Evolutionary conservation across 129 eudicot species (phyloP).

Genomic region (Scalesia atractyloides): DNA sequence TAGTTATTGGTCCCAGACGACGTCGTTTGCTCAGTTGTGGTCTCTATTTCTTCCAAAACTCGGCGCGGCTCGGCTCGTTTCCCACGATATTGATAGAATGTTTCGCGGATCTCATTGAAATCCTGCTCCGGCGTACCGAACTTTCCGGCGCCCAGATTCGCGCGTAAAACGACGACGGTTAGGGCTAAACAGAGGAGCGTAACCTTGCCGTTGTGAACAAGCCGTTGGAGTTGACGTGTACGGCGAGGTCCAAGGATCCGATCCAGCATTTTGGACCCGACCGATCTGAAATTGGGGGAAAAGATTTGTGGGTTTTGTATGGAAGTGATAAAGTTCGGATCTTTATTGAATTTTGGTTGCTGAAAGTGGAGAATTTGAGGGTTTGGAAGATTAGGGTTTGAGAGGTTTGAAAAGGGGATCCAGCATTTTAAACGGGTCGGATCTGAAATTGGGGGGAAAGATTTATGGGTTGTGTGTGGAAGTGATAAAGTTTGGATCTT

Average conservation of each 20-base stretch:
- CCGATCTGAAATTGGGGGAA: conserved; percentile 20
- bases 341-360: neutral
- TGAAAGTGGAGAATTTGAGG: neutral
- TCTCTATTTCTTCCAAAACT: conserved; percentile 53
- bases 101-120: conserved; percentile 59
- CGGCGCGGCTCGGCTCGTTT: conserved; percentile 76
- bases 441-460: conserved; percentile 14
- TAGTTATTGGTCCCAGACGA: conserved; percentile 44
- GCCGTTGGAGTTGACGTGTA: conserved; percentile 55
- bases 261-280: conserved; percentile 43
- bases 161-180: conserved; percentile 70
- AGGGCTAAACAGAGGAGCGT: conserved; percentile 64
- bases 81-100: conserved; percentile 52
- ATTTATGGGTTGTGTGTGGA: neutral
- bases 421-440: conserved; percentile 41
- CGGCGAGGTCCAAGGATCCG: conserved; percentile 58
- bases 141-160: conserved; percentile 71
- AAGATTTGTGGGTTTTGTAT: neutral
- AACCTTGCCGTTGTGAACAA: conserved; percentile 59
- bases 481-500: conserved; percentile 1
- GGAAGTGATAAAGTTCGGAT: neutral
- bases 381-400: neutral
- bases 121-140: conserved; percentile 91
- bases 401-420: conserved; percentile 23
- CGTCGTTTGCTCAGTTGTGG: conserved; percentile 26